phyloP scores from a whole-genome alignment of 768 basidiomycete species.

The Tubosaeta brunneosetosa region DNA sequence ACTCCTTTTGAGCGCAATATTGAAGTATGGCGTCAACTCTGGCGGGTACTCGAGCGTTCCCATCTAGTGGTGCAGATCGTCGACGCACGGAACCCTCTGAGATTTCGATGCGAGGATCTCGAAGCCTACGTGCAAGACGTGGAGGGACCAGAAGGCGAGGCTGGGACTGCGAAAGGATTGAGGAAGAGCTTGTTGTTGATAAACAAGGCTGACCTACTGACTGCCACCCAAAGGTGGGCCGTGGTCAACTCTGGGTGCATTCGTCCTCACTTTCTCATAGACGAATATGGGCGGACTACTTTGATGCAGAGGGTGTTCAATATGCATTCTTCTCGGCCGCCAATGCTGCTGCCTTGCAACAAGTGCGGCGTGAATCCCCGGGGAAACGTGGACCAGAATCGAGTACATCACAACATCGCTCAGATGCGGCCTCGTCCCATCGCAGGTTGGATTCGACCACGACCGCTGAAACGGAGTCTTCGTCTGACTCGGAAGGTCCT shows the following conservation, averaged over 20 bases:
- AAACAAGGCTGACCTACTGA: slow-evolving; percentile 94
- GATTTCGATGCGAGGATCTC: slow-evolving; percentile 90
- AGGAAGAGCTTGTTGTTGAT: slow-evolving; percentile 79
- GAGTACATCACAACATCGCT: background rate
- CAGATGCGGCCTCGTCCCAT: background rate
- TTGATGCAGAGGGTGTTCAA: slow-evolving; percentile 65
- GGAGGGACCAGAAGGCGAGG: slow-evolving; percentile 76
- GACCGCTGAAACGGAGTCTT: slow-evolving; percentile 21
- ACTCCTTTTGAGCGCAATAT: slow-evolving; percentile 97
- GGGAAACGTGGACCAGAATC: slow-evolving; percentile 24
- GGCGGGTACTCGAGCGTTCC: slow-evolving; percentile 94
- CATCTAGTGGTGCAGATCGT: slow-evolving; percentile 94
- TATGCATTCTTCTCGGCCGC: slow-evolving; percentile 95
- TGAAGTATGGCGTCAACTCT: slow-evolving; percentile 97
- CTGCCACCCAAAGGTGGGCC: slow-evolving; percentile 73
- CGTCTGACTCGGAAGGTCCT: slow-evolving; percentile 30
- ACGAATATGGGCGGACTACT: slow-evolving; percentile 86
- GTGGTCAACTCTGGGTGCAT: background rate
- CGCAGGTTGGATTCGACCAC: background rate
- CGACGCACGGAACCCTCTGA: slow-evolving; percentile 90
- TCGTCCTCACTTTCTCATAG: slow-evolving; percentile 43
- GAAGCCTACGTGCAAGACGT: slow-evolving; percentile 83
- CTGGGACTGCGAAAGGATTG: slow-evolving; percentile 67
- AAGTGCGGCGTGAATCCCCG: slow-evolving; percentile 54
- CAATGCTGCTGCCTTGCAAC: slow-evolving; percentile 79